A percentile compares a stretch with the other conserved stretches of the same genome.
Evolutionary conservation across 352 stramenopile genomes (phyloP).

Genomic region (Phytophthora cactorum): DNA sequence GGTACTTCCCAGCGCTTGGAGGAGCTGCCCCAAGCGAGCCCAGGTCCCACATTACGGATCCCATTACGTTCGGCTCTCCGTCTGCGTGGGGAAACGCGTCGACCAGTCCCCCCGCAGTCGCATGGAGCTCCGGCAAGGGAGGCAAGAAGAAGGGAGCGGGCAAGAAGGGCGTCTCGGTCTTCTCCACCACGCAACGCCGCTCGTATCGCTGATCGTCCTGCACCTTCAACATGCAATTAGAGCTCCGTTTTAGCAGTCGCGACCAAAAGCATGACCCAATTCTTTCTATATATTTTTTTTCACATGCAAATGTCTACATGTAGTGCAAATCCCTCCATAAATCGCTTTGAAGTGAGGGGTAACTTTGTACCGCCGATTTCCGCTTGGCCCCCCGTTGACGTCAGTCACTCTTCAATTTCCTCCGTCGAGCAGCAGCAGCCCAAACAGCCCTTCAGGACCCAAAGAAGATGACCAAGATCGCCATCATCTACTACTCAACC

Average conservation of each 20-base stretch:
- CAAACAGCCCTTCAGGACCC: background rate
- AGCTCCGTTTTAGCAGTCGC: conserved; percentile 12
- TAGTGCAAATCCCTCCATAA: conserved; percentile 2
- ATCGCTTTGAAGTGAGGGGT: background rate
- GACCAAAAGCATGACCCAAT: conserved; percentile 17
- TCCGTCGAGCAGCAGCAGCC: conserved; percentile 23
- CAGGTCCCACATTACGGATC: conserved; percentile 8
- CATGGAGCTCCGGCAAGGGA: conserved; percentile 38
- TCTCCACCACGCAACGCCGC: conserved; percentile 74
- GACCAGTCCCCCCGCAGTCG: conserved; percentile 38
- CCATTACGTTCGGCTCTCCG: conserved; percentile 38
- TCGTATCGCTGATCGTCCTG: conserved; percentile 62
- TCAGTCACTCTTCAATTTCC: conserved; percentile 33
- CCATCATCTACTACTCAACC: conserved; percentile 87
- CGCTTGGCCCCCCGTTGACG: conserved; percentile 6
- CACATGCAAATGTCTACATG: background rate
- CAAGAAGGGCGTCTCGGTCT: conserved; percentile 79
- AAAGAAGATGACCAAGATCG: conserved; percentile 65
- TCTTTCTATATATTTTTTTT: conserved; percentile 19
- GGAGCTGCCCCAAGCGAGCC: conserved; percentile 6
- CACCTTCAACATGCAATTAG: background rate
- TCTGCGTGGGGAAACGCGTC: conserved; percentile 51
- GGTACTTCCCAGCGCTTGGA: conserved; percentile 73
- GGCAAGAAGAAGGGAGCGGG: conserved; percentile 65
- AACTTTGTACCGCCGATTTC: conserved; percentile 4